These are phyloP conservation scores for Blastobotrys buckinghamii DNA, from an alignment of 1,139 yeast species.

Conservation along the genomic window DNA sequence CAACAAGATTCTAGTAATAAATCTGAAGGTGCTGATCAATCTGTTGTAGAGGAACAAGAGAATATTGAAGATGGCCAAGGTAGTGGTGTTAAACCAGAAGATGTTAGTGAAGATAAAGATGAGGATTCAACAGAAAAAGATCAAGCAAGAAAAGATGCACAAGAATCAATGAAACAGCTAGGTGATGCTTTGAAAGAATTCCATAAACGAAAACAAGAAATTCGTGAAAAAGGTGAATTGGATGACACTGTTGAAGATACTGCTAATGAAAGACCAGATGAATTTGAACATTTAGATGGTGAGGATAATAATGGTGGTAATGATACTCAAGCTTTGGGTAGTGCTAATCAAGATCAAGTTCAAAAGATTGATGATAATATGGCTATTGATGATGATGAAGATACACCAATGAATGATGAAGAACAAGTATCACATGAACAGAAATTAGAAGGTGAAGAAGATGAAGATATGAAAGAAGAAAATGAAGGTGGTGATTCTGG, in stretches of 20 bases:
- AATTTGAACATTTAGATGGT: constrained; percentile 87
- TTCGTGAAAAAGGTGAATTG: constrained; percentile 40
- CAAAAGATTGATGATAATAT: constrained; percentile 74
- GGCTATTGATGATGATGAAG: constrained; percentile 62
- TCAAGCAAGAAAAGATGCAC: constrained; percentile 63
- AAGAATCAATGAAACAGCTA: constrained; percentile 74
- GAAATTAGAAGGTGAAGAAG: constrained; percentile 22
- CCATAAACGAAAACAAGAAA: constrained; percentile 86
- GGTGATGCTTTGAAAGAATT: constrained; percentile 91
- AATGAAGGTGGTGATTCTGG: constrained; percentile 10
- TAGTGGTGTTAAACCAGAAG: constrained; percentile 20
- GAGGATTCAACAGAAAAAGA: constrained; percentile 39
- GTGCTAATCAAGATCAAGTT: constrained; percentile 75
- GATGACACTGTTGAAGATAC: constrained; percentile 43
- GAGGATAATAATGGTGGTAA: constrained; percentile 54
- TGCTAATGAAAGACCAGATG: constrained; percentile 67
- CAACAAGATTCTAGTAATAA: constrained; percentile 66
- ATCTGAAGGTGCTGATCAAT: constrained; percentile 74
- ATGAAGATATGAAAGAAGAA: constrained; percentile 11
- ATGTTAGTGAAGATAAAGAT: constrained; percentile 15
- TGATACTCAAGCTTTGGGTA: constrained; percentile 90
- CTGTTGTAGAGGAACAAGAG: constrained; percentile 54
- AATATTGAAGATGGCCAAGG: constrained; percentile 27
- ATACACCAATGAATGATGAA: constrained; percentile 34
- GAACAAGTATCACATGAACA: constrained; percentile 80